Evolutionary conservation across 768 basidiomycete genomes (phyloP).

Genomic region (Boletus rex-veris): DNA sequence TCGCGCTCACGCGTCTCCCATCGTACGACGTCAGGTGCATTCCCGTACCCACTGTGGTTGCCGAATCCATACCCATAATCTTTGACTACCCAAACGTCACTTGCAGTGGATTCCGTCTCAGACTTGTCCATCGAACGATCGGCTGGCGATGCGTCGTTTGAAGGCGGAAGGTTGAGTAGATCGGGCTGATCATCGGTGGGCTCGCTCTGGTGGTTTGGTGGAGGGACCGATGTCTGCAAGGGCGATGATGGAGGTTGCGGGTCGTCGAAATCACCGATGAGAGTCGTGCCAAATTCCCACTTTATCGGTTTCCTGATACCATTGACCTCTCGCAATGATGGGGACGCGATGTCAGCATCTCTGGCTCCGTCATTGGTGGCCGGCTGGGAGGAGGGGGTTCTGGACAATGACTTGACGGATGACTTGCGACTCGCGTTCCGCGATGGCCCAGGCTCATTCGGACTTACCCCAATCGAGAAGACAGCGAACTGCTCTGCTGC

Average conservation of each 20-base stretch:
- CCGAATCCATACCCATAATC: slow-evolving; percentile 69
- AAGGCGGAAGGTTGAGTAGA: background rate
- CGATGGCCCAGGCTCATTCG: slow-evolving; percentile 33
- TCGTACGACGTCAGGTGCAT: slow-evolving; percentile 28
- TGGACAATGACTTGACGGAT: slow-evolving; percentile 19
- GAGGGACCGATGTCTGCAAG: background rate
- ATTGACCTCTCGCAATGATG: slow-evolving; percentile 6
- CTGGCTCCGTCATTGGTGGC: background rate
- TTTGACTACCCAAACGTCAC: slow-evolving; percentile 51
- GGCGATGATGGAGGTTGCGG: background rate
- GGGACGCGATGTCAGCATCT: background rate
- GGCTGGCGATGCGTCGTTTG: background rate
- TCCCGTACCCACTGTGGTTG: slow-evolving; percentile 36
- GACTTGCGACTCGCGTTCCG: slow-evolving; percentile 27
- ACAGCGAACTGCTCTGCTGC: slow-evolving; percentile 30
- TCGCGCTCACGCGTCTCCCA: slow-evolving; percentile 31
- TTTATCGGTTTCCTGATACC: slow-evolving; percentile 28
- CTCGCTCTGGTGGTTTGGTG: background rate
- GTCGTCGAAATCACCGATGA: slow-evolving; percentile 6
- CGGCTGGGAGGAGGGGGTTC: background rate
- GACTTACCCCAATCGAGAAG: slow-evolving; percentile 46
- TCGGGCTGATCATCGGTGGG: background rate
- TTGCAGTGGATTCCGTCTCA: slow-evolving; percentile 16
- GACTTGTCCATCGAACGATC: slow-evolving; percentile 7
- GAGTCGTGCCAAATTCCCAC: slow-evolving; percentile 59